Evolutionary conservation across 2,329 filamentous ascomycete species (phyloP).

Genomic region (Didymella segeticola): DNA sequence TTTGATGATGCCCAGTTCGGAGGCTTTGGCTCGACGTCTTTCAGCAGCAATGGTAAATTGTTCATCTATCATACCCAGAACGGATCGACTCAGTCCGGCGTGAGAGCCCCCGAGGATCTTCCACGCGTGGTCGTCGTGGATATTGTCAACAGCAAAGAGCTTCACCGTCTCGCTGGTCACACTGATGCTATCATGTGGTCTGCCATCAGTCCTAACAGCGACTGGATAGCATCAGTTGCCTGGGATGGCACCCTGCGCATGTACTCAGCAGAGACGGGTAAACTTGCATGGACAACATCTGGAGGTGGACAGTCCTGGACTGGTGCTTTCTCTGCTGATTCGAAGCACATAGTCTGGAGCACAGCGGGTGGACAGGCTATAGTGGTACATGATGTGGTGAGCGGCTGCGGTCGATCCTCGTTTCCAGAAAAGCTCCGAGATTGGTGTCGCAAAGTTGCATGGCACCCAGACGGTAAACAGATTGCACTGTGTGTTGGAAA

Average conservation of each 20-base stretch:
- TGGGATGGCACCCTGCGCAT: constrained; percentile 41
- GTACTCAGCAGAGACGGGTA: constrained; percentile 27
- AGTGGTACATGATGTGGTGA: constrained; percentile 25
- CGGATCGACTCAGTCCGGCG: constrained; percentile 17
- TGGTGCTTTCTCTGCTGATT: constrained; percentile 36
- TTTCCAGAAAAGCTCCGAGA: constrained; percentile 19
- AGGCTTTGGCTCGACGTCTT: constrained; percentile 20
- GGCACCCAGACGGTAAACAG: constrained; percentile 33
- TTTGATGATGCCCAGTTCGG: constrained; percentile 24
- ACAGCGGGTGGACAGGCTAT: constrained; percentile 20
- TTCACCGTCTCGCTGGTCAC: constrained; percentile 30
- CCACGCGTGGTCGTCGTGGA: constrained; percentile 32
- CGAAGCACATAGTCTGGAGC: constrained; percentile 35
- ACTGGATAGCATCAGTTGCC: constrained; percentile 33
- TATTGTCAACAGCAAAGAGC: constrained; percentile 18
- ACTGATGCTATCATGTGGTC: constrained; percentile 39
- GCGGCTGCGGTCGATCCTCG: constrained; percentile 22
- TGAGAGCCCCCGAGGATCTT: constrained; percentile 10
- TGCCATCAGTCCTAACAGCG: constrained; percentile 31
- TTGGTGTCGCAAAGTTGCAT: constrained; percentile 33
- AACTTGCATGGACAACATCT: constrained; percentile 28
- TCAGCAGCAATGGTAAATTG: constrained; percentile 29
- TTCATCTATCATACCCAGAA: constrained; percentile 28
- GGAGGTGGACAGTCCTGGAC: constrained; percentile 31
- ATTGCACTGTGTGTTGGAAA: constrained; percentile 30